Conservation (phyloP, 805 yeast genomes). For the Spathaspora passalidarum region DNA sequence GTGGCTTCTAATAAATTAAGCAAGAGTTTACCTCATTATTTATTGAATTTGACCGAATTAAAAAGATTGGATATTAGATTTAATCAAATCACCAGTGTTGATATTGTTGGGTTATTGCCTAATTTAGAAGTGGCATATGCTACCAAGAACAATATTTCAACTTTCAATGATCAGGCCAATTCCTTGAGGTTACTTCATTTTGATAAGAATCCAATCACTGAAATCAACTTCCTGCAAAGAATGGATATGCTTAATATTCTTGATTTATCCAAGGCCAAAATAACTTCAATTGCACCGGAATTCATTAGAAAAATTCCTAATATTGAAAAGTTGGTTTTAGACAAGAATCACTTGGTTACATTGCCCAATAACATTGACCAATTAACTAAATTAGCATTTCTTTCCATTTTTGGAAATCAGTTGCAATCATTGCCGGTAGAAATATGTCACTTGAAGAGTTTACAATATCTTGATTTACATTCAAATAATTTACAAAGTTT, state of each 20-base stretch:
- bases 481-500: conserved; percentile 74
- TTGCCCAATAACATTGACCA: conserved; percentile 68
- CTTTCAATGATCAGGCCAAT: conserved; percentile 60
- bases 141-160: conserved; percentile 72
- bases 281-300: conserved; percentile 67
- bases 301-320: conserved; percentile 61
- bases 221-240: conserved; percentile 50
- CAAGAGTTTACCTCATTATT: conserved; percentile 49
- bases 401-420: conserved; percentile 75
- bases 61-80: conserved; percentile 75
- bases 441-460: conserved; percentile 55
- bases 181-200: conserved; percentile 66
- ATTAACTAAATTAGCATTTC: conserved; percentile 55
- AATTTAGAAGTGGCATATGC: conserved; percentile 69
- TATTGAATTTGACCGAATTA: conserved; percentile 52
- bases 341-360: conserved; percentile 75
- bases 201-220: conserved; percentile 82
- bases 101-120: conserved; percentile 53
- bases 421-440: conserved; percentile 66
- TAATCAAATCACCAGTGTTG: conserved; percentile 57
- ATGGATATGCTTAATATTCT: conserved; percentile 65
- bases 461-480: conserved; percentile 75
- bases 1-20: conserved; percentile 69
- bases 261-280: conserved; percentile 77
- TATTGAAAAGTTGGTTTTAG: conserved; percentile 70